These are phyloP conservation scores for Thuja plicata DNA, from an alignment of 83 land plant species.

Conservation along the genomic window DNA sequence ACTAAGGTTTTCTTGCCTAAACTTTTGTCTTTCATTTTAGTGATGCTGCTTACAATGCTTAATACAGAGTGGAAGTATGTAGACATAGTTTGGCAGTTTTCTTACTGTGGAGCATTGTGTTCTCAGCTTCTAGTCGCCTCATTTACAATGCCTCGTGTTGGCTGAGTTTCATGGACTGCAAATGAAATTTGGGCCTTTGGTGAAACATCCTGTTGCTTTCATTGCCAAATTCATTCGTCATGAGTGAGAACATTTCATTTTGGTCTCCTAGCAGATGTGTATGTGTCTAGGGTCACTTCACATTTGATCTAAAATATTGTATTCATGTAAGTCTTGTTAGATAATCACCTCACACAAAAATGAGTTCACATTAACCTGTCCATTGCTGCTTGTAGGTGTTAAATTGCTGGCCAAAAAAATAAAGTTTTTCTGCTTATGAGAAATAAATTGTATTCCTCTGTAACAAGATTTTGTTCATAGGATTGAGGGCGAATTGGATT, in stretches of 20 bases:
- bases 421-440: too few species aligned
- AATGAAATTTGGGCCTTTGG: neutral
- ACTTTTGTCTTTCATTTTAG: too few species aligned
- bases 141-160: neutral
- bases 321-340: too few species aligned
- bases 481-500: too few species aligned
- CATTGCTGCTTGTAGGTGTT: too few species aligned
- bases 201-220: neutral
- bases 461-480: too few species aligned
- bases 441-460: too few species aligned
- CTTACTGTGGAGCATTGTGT: neutral
- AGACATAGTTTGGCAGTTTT: neutral
- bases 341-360: too few species aligned
- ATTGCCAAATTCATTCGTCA: neutral
- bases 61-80: neutral
- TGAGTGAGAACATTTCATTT: neutral
- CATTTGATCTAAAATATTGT: neutral
- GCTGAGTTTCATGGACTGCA: neutral
- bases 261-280: neutral
- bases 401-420: too few species aligned
- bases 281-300: neutral
- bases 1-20: too few species aligned
- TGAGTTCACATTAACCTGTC: too few species aligned
- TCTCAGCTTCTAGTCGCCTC: neutral
- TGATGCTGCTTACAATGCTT: neutral